Evolutionary conservation across 805 yeast species (phyloP), one percentile per base, ranked within the genome.

Genomic region (Candida easanensis): DNA sequence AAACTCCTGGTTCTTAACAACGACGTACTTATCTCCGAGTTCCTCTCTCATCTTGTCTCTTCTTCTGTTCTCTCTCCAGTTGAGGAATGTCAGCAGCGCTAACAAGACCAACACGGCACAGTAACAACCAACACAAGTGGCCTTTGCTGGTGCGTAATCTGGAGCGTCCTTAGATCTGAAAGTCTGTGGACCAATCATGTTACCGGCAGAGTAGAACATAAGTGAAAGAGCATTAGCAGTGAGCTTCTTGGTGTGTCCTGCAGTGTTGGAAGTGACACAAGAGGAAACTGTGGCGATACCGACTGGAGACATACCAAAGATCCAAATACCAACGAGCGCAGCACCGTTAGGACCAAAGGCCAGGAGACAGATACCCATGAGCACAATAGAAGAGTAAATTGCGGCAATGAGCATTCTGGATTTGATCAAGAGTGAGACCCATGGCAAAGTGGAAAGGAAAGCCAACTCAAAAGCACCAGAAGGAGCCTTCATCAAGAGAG

Each of bases 131-230:
- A 41, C 49, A 32, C 37, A 31, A 13, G 49, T 41, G 19, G 70
- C 65, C 48, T 77, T 77, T 4, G 82, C 84, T 21, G 76, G 73
- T 5, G 62, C 62, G 52, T 83, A 85, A 28, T 62, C 56, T 7
- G 89, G 89, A 19, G 79, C 80, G 45, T 82, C 77, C 7, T 60
- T 50, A 0, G 74, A 62, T 44, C 68, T 70, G 66, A 84, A 85
- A 16, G 84, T 71, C 61, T 82, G 88, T 5, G 91, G 88, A 1
- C 89, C 91, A 43, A 82, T 73, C 27, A 84, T 65, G 43, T 44
- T 44, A 44, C 47, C 47, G 14, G 47, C 43, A 21, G 26, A 15
- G 43, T 36, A 44, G 57, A 38, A 42, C 40, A 45, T 41, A 30
- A 45, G 31, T 9, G 45, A 40, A 14, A 45, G 13, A 17, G 48